Conservation (phyloP, 75 land plant genomes). For the Selaginella moellendorffii region DNA sequence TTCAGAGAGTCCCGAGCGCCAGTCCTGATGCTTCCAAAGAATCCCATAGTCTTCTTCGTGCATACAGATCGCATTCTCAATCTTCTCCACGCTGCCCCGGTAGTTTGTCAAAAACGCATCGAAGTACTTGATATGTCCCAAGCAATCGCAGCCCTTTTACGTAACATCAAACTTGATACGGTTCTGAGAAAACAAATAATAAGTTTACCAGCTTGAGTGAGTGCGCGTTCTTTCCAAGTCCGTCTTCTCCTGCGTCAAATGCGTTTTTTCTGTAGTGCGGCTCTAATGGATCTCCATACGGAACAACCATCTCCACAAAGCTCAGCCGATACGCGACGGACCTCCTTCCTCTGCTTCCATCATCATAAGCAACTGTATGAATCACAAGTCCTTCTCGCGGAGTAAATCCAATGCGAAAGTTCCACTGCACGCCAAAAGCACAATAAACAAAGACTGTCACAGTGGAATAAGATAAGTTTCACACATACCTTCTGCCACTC, state of each 20-base stretch:
- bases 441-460: background rate
- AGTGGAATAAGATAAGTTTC: too few relatives aligned
- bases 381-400: slow-evolving; percentile 94
- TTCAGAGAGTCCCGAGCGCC: slow-evolving; percentile 93
- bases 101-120: slow-evolving; percentile 94
- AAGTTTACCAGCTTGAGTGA: slow-evolving; percentile 69
- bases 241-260: slow-evolving; percentile 99
- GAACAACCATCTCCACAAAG: slow-evolving; percentile 99
- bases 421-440: slow-evolving; percentile 91
- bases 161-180: background rate
- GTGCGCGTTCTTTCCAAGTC: slow-evolving; percentile 94
- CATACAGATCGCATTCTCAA: slow-evolving; percentile 94
- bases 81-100: slow-evolving; percentile 90
- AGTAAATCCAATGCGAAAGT: slow-evolving; percentile 91
- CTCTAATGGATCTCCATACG: slow-evolving; percentile 95
- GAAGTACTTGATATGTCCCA: slow-evolving; percentile 87
- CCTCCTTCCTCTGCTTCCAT: slow-evolving; percentile 92
- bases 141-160: slow-evolving; percentile 87
- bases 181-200: background rate
- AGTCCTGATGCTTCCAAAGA: slow-evolving; percentile 97
- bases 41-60: slow-evolving; percentile 98
- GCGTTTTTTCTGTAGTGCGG: slow-evolving; percentile 99
- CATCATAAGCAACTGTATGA: slow-evolving; percentile 83
- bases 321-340: slow-evolving; percentile 84
- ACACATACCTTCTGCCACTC: slow-evolving; percentile 89